Conservation (phyloP, 2,329 filamentous ascomycete genomes). For the Aspergillus proliferans region DNA sequence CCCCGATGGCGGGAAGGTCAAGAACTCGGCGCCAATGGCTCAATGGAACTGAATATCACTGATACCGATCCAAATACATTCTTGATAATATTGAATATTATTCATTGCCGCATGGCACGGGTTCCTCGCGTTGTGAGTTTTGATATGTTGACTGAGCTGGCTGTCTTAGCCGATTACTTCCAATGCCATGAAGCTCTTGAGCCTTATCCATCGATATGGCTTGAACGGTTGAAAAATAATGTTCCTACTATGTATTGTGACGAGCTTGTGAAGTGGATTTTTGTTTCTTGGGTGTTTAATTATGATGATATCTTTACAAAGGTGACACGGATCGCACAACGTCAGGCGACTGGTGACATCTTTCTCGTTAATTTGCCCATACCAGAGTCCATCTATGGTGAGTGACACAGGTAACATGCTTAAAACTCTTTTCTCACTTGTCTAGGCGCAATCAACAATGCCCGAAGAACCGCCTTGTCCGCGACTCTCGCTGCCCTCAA, state of each 20-base stretch:
- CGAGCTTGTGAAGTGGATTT: neutral
- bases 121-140: constrained; percentile 1
- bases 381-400: neutral
- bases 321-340: neutral
- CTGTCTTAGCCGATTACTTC: constrained; percentile 2
- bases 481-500: neutral
- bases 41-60: neutral
- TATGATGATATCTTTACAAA: neutral
- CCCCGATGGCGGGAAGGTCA: constrained; percentile 1
- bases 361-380: neutral
- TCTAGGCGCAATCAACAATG: neutral
- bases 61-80: neutral
- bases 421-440: neutral
- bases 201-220: neutral
- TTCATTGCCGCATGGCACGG: neutral
- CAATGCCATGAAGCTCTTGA: constrained; percentile 3
- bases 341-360: neutral
- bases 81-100: constrained; percentile 1
- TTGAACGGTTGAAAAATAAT: neutral
- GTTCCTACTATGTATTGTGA: neutral
- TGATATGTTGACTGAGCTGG: neutral
- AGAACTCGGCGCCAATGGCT: neutral
- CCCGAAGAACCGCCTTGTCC: neutral
- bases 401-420: neutral
- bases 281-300: constrained; percentile 1